phyloP scores from a whole-genome alignment of 2,329 filamentous ascomycete species.

The Monosporascus sp. region DNA sequence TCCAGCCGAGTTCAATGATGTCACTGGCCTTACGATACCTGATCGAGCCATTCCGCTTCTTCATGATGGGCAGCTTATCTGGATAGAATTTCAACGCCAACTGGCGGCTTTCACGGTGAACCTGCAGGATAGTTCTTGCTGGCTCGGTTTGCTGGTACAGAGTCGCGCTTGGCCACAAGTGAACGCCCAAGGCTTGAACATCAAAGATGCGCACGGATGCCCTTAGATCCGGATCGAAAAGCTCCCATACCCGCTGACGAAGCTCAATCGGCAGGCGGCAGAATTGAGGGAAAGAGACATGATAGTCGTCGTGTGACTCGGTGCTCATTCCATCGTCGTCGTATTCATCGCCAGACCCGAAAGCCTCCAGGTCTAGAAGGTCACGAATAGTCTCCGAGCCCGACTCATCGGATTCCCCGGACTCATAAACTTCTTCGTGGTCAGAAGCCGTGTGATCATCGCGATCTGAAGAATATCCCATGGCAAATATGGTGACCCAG shows the following conservation, averaged over 20 bases:
- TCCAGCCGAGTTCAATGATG: slow-evolving; percentile 15
- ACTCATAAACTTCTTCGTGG: background rate
- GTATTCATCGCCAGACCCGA: slow-evolving; percentile 19
- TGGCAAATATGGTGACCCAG: background rate
- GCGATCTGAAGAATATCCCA: background rate
- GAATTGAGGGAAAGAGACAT: slow-evolving; percentile 29
- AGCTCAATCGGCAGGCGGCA: slow-evolving; percentile 29
- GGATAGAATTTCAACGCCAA: slow-evolving; percentile 28
- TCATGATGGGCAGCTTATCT: slow-evolving; percentile 19
- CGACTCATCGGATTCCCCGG: slow-evolving; percentile 13
- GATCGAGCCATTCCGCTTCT: slow-evolving; percentile 6
- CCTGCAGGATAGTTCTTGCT: slow-evolving; percentile 25
- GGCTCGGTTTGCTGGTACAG: slow-evolving; percentile 25
- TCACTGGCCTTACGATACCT: slow-evolving; percentile 26
- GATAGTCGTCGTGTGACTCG: slow-evolving; percentile 2
- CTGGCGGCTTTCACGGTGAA: slow-evolving; percentile 26
- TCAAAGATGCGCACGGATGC: slow-evolving; percentile 21
- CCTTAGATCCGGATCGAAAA: slow-evolving; percentile 27
- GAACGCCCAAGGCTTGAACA: background rate
- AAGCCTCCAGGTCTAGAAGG: slow-evolving; percentile 28
- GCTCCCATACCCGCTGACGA: slow-evolving; percentile 29
- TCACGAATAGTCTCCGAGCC: slow-evolving; percentile 5
- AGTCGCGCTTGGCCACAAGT: slow-evolving; percentile 12
- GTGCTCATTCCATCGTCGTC: background rate
- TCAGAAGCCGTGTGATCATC: background rate